Evolutionary conservation across 2,329 filamentous ascomycete genomes (phyloP).

Genomic region (Aureobasidium sp.): DNA sequence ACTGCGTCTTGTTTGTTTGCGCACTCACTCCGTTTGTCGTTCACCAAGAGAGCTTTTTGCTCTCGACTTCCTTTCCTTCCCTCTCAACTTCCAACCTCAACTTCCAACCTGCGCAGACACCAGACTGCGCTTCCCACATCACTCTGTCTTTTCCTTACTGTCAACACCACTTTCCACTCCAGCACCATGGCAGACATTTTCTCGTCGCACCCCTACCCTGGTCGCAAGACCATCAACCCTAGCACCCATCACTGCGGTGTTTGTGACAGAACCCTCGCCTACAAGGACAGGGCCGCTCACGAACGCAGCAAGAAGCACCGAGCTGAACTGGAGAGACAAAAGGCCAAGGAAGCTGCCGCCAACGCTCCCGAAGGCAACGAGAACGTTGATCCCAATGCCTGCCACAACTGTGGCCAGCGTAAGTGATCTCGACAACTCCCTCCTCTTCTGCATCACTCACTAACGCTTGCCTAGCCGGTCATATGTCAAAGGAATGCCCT

Average conservation of each 20-base stretch:
- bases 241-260: not conserved
- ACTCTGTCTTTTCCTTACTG: not conserved
- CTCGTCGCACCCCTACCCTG: conserved; percentile 7
- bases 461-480: not conserved
- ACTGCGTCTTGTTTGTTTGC: not conserved
- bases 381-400: not conserved
- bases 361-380: not conserved
- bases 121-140: not conserved
- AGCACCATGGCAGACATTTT: conserved; percentile 4
- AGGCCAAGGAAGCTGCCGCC: not conserved
- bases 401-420: conserved; percentile 8
- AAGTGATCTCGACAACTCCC: not conserved
- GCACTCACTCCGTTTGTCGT: not conserved
- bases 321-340: not conserved
- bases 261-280: conserved; percentile 3
- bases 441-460: not conserved
- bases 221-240: not conserved
- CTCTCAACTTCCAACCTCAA: not conserved
- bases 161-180: not conserved
- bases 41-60: not conserved
- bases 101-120: not conserved
- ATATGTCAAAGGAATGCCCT: not conserved
- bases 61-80: not conserved
- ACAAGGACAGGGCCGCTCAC: conserved; percentile 6
- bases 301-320: conserved; percentile 11